phyloP scores from a whole-genome alignment of 441 rosid genomes.

The Jatropha multifida region DNA sequence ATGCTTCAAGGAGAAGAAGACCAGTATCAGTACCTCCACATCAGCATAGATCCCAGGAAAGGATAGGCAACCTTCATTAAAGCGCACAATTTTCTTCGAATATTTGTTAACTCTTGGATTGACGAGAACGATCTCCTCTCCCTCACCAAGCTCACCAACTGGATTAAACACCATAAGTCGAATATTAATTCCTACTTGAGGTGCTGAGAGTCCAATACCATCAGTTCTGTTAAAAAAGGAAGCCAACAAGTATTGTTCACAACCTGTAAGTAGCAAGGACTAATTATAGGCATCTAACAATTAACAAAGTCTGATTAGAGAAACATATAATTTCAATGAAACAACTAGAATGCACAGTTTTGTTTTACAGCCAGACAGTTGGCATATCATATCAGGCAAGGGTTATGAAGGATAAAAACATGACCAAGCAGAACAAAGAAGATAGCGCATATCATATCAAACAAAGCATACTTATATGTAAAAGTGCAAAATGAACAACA shows the following conservation, averaged over 20 bases:
- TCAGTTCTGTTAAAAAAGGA: conserved; percentile 69
- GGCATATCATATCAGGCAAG: neutral
- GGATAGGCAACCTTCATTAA: conserved; percentile 90
- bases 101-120: conserved; percentile 72
- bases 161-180: conserved; percentile 94
- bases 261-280: conserved; percentile 21
- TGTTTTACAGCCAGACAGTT: neutral
- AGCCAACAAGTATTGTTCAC: conserved; percentile 37
- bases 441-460: neutral
- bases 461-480: neutral
- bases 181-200: conserved; percentile 92
- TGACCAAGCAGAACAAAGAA: neutral
- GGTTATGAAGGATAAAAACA: neutral
- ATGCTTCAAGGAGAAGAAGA: neutral
- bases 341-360: neutral
- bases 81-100: conserved; percentile 64
- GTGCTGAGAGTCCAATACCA: conserved; percentile 97
- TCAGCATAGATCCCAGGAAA: conserved; percentile 92
- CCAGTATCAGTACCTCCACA: conserved; percentile 50
- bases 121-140: conserved; percentile 85
- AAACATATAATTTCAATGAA: neutral
- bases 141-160: conserved; percentile 66
- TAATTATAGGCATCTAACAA: conserved; percentile 23
- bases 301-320: neutral
- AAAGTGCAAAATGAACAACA: neutral